Evolutionary conservation across 2,329 filamentous ascomycete genomes (phyloP), one percentile per base, ranked within the genome.

Genomic region (Trichoderma koningiopsis): DNA sequence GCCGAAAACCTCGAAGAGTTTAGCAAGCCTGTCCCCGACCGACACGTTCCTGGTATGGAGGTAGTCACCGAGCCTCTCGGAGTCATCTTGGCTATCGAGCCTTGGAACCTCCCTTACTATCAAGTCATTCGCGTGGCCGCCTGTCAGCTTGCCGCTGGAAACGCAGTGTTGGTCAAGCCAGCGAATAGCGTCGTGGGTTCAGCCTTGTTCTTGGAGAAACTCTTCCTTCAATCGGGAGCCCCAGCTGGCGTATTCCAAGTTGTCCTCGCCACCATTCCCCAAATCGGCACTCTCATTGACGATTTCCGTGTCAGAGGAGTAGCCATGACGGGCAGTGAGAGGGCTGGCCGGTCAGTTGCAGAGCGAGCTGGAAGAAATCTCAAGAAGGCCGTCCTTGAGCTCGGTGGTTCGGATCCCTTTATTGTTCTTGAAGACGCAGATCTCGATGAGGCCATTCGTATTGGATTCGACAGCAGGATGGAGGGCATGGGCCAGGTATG

Each of bases 71-170:
- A 68, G 57, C n/a, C 65, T 56, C 14, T 68, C 6, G 65, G 65
- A 43, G 65, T 68, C 14, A 27, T 68, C 6, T 22, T 68, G 47
- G 68, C 68, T 5, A 93, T 93, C 77, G 93, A 94, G 75, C 91
- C 91, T 67, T 93, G 91, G 91, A 93, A 93, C 83, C 93, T 92
- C 83, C 91, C 91, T 6, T 81, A 93, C 47, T 85, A 90, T 75
- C 92, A 93, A 90, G 85, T 84, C 79, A 85, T 86, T 61, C 94
- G 92, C 91, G 94, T 94, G 86, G 87, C 91, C 72, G 88, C 85
- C 66, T 89, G 89, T 37, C 89, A 89, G 59, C 82, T 92, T 73
- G 88, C 88, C 70, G 86, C 87, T 56, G 90, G 90, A 75, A 92
- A 91, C 85, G 87, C 84, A 3, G 78, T 92, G 67, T 85, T 92